Conservation (phyloP, 139 green algal species). For the Chlorella sp. region DNA sequence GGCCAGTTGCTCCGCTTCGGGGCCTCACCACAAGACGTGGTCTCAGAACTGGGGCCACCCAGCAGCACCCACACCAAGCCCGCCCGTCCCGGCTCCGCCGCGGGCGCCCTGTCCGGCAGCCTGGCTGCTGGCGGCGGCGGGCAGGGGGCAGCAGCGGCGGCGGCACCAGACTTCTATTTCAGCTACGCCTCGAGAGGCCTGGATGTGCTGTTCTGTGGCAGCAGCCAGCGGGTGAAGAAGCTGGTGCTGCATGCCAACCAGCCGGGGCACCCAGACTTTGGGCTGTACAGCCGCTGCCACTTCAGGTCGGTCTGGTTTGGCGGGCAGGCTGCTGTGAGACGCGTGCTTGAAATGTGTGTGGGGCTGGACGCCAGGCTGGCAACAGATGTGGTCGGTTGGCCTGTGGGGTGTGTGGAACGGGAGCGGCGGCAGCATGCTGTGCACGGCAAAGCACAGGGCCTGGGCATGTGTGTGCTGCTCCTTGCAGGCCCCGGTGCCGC, state of each 20-base stretch:
- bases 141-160: background rate
- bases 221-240: slow-evolving; percentile 62
- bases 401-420: background rate
- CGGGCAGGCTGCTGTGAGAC: background rate
- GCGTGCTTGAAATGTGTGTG: background rate
- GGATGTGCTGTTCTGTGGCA: slow-evolving; percentile 57
- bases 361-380: background rate
- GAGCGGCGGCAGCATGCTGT: background rate
- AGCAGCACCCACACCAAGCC: slow-evolving; percentile 5
- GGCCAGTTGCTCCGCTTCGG: slow-evolving; percentile 49
- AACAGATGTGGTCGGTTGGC: background rate
- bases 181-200: slow-evolving; percentile 55
- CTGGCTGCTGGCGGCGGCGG: too few species aligned
- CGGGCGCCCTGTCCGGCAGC: background rate
- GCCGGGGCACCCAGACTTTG: slow-evolving; percentile 63
- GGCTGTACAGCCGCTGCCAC: slow-evolving; percentile 64
- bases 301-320: slow-evolving; percentile 36
- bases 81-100: background rate
- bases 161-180: slow-evolving; percentile 52
- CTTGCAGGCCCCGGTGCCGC: too few species aligned
- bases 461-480: too few species aligned
- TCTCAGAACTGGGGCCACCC: slow-evolving; percentile 54
- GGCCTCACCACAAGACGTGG: slow-evolving; percentile 58
- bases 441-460: too few species aligned
- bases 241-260: slow-evolving; percentile 68